Conservation (phyloP, 768 basidiomycete species). For the Leccinum imitatum region DNA sequence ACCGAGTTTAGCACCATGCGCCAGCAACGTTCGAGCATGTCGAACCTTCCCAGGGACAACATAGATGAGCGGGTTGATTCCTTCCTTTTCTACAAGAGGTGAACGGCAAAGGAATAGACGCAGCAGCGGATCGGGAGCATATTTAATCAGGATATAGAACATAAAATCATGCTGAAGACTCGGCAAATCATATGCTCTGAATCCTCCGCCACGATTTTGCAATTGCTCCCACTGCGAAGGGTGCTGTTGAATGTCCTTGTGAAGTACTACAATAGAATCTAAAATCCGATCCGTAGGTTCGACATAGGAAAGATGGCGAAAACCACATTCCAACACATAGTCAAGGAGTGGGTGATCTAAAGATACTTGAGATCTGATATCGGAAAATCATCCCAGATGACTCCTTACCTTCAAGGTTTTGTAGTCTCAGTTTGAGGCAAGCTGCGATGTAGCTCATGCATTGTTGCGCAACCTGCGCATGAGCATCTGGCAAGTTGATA, state of each 20-base stretch:
- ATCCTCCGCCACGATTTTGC: no score
- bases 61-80: no score
- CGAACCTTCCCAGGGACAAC: no score
- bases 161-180: no score
- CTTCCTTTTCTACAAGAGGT: no score
- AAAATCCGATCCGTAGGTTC: not conserved
- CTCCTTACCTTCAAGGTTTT: not conserved
- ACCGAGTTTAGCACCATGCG: no score
- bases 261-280: not conserved
- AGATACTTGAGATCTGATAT: no score
- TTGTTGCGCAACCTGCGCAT: not conserved
- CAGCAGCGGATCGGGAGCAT: no score
- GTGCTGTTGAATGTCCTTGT: not conserved
- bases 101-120: no score
- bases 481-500: not conserved
- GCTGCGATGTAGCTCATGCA: not conserved
- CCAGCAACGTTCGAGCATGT: no score
- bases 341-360: not conserved
- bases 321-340: not conserved
- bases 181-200: no score
- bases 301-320: not conserved
- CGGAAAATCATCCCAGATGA: not conserved
- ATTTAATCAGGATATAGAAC: no score
- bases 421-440: not conserved
- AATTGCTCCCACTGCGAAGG: not conserved